Evolutionary conservation across 2,329 filamentous ascomycete genomes (phyloP).

Genomic region (Alternaria brassicicola): DNA sequence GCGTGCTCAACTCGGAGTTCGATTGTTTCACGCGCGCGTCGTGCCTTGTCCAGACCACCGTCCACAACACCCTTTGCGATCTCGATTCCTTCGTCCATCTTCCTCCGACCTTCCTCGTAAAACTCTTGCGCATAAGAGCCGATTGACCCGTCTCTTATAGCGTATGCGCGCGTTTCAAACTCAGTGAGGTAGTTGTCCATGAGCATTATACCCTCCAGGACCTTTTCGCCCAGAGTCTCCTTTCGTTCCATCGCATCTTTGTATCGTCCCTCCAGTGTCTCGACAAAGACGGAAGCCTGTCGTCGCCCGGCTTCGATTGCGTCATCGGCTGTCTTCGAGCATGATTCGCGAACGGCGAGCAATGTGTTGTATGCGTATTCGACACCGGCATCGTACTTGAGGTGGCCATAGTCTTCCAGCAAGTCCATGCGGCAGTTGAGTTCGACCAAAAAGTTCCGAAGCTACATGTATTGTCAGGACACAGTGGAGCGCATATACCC

Average conservation of each 20-base stretch:
- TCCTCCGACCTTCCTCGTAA: slow-evolving; percentile 78
- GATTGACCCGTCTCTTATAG: slow-evolving; percentile 77
- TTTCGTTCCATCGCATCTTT: slow-evolving; percentile 83
- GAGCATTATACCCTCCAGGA: slow-evolving; percentile 81
- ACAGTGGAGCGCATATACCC: background rate
- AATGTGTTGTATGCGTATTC: slow-evolving; percentile 84
- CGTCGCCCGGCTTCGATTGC: slow-evolving; percentile 85
- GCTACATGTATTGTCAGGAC: slow-evolving; percentile 52
- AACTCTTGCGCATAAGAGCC: slow-evolving; percentile 73
- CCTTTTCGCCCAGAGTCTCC: slow-evolving; percentile 90
- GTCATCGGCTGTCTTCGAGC: slow-evolving; percentile 87
- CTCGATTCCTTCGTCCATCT: slow-evolving; percentile 78
- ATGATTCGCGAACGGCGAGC: slow-evolving; percentile 83
- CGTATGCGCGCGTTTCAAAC: slow-evolving; percentile 81
- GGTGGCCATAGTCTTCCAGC: slow-evolving; percentile 84
- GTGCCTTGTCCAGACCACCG: slow-evolving; percentile 81
- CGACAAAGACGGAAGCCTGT: slow-evolving; percentile 85
- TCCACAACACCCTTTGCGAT: slow-evolving; percentile 78
- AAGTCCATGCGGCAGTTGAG: slow-evolving; percentile 86
- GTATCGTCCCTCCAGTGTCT: slow-evolving; percentile 87
- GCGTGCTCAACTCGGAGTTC: slow-evolving; percentile 75
- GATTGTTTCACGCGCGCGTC: slow-evolving; percentile 71
- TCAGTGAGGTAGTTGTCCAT: slow-evolving; percentile 86
- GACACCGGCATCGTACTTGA: slow-evolving; percentile 82
- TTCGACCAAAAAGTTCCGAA: slow-evolving; percentile 83